Evolutionary conservation across 345 rosid species (phyloP).

Genomic region (Corymbia maculata): DNA sequence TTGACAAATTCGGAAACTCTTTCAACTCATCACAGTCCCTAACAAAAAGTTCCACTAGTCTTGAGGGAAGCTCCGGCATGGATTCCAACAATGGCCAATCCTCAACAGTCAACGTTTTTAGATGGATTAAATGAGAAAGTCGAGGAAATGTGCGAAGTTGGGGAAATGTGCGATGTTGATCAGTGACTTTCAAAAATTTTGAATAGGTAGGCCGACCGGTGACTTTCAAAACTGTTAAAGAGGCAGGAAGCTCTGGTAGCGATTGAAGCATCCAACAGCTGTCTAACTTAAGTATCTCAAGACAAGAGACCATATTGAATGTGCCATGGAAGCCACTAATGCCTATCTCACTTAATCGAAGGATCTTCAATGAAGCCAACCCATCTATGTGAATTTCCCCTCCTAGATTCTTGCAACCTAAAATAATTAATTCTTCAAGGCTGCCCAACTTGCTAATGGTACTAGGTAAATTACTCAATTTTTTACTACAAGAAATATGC

Average conservation of each 20-base stretch:
- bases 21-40: fast-evolving
- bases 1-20: neutral
- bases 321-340: neutral
- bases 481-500: fast-evolving
- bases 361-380: neutral
- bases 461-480: neutral
- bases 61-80: neutral
- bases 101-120: fast-evolving
- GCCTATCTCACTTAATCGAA: fast-evolving
- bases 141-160: neutral
- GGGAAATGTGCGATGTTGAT: no score
- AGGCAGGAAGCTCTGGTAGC: neutral
- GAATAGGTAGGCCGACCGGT: no score
- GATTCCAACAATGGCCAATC: neutral
- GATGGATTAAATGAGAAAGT: neutral
- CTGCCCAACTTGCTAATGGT: neutral
- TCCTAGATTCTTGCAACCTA: fast-evolving
- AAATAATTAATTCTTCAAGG: neutral
- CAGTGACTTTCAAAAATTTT: no score
- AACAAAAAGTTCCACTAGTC: neutral
- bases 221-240: neutral
- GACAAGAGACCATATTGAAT: neutral
- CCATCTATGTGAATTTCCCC: neutral
- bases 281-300: fast-evolving
- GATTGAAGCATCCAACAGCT: neutral